A percentile compares a stretch with the other conserved stretches of the same genome.
These are phyloP conservation scores for Calonectria pauciramosa DNA, from an alignment of 2,329 filamentous ascomycete genomes.

Conservation along the genomic window DNA sequence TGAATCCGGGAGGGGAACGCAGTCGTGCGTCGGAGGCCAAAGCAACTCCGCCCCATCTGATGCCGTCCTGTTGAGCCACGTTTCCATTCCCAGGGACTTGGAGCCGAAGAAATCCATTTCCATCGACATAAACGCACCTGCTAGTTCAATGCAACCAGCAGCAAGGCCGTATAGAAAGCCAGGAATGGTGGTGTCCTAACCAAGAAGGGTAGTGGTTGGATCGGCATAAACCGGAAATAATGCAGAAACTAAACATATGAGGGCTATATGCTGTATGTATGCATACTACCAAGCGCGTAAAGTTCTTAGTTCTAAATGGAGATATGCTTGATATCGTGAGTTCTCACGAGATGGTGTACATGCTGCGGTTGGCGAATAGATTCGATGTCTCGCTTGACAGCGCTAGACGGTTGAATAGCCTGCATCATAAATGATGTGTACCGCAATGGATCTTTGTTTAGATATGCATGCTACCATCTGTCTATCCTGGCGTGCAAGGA, in stretches of 20 bases:
- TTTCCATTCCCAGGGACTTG: slow-evolving; percentile 31
- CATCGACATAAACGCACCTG: neutral
- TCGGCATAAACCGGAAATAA: slow-evolving; percentile 9
- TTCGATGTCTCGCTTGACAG: neutral
- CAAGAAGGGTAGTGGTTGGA: neutral
- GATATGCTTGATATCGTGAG: neutral
- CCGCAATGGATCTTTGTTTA: neutral
- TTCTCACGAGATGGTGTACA: neutral
- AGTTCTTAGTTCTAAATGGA: neutral
- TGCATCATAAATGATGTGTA: neutral
- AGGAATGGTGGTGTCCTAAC: neutral
- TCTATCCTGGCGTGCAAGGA: neutral
- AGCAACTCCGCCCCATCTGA: slow-evolving; percentile 9
- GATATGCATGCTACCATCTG: neutral
- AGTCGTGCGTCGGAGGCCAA: slow-evolving; percentile 7
- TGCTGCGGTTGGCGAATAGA: neutral
- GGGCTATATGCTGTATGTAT: neutral
- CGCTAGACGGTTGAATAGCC: neutral
- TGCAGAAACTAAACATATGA: neutral
- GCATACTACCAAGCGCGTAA: neutral
- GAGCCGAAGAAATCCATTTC: slow-evolving; percentile 24
- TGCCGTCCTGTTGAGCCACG: slow-evolving; percentile 26
- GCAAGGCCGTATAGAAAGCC: neutral
- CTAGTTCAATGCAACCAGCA: neutral
- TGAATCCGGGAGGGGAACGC: slow-evolving; percentile 10